These are phyloP conservation scores for Gymnopilus junonius DNA, from an alignment of 768 basidiomycete species.

Conservation along the genomic window DNA sequence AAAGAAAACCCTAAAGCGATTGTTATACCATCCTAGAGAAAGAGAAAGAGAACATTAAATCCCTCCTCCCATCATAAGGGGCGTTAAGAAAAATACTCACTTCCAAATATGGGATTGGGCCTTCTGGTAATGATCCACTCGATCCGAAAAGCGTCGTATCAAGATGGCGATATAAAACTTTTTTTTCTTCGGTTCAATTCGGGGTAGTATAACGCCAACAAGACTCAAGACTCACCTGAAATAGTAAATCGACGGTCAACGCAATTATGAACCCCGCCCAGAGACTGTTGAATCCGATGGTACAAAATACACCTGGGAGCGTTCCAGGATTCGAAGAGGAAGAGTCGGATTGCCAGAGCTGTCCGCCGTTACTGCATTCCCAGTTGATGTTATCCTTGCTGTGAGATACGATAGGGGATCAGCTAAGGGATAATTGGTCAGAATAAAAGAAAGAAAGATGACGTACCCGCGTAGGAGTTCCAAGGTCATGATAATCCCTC, in stretches of 20 bases:
- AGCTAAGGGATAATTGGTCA: not conserved
- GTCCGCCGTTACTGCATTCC: constrained; percentile 78
- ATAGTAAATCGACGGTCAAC: constrained; percentile 65
- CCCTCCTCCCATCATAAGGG: no score
- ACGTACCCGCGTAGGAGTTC: constrained; percentile 67
- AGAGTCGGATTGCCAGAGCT: constrained; percentile 55
- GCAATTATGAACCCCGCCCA: constrained; percentile 66
- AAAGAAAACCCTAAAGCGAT: not conserved
- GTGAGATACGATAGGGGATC: constrained; percentile 24
- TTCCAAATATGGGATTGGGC: not conserved
- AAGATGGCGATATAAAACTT: not conserved
- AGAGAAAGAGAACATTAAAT: no score
- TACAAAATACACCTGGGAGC: constrained; percentile 61
- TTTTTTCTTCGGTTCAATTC: not conserved
- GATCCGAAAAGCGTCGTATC: not conserved
- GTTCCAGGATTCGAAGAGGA: constrained; percentile 45
- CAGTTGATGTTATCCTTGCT: constrained; percentile 72
- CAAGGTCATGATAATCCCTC: constrained; percentile 75
- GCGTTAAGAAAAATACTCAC: not conserved
- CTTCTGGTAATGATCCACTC: not conserved
- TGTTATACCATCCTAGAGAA: not conserved
- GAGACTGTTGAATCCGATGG: constrained; percentile 59
- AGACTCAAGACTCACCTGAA: constrained; percentile 53
- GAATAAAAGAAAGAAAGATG: constrained; percentile 8
- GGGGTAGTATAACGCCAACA: not conserved